Base-by-base conservation (phyloP, 345 rosid genomes). In the Salix purpurea region DNA sequence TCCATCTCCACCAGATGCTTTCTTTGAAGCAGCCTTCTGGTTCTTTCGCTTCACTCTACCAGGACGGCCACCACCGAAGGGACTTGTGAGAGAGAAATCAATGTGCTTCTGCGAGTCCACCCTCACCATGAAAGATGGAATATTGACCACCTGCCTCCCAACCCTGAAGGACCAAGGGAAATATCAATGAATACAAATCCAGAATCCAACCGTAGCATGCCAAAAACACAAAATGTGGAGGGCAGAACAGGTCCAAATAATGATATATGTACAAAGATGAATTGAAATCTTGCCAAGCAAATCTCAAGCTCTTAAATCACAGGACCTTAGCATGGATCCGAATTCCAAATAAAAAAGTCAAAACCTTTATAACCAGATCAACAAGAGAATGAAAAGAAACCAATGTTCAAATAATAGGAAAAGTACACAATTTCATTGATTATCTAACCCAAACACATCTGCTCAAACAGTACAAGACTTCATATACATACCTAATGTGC, bases 81-180 rank as follows among this genome's bases (percentile, higher is more conserved):
- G 94, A 70, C 92, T 90, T 30, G 88, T 90, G 21, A 90, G 72
- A 10, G 92, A 87, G 88, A 90, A 90, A 76, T 90, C 94, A 2
- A 90, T 87, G 85, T 90, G 94, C 74, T 88, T 90, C 76, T 88
- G 92, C 0, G 94, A 88, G 48, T 90, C 94, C 37, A 90, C 81
- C 79, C 91, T 88, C 75, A 88, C 94, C 94, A 90, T 83, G 84
- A 90, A 88, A 0, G 92, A 90, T 13, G 92, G 92, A 58, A 90
- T 86, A 83, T 90, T 90, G 60, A 90, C 94, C 76, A 90, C 85
- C 73, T 88, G 92, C 84, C 89, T 88, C 39, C 92, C 94, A 81
- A 90, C 94, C 94, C 92, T 90, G 75, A 23, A 60, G 8, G 13
- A 1, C 61, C 34, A 42, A 30, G 37, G 14, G 8, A 28, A 37